Evolutionary conservation across 1,284 basidiomycete species (phyloP).

Genomic region (Puccinia triticina): DNA sequence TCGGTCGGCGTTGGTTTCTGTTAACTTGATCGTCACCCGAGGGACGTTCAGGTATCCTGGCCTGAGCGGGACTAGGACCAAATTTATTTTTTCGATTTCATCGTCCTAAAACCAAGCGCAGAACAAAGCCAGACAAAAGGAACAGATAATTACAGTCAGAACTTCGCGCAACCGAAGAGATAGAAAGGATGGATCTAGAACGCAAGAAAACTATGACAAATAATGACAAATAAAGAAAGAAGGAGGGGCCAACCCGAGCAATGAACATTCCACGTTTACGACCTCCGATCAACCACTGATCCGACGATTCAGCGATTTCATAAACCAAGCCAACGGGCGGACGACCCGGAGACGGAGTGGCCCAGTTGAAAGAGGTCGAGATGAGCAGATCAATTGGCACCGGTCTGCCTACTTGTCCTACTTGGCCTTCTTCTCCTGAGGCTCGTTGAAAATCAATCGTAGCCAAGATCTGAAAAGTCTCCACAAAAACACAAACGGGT

Average conservation of each 20-base stretch:
- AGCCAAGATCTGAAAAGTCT: conserved; percentile 1
- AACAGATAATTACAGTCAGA: not conserved
- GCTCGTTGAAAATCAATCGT: conserved; percentile 29
- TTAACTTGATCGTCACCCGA: conserved; percentile 6
- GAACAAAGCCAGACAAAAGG: not conserved
- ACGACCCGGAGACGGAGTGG: not conserved
- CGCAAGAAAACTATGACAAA: not conserved
- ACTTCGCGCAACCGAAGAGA: not conserved
- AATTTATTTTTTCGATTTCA: not conserved
- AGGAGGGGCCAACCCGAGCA: conserved; percentile 6
- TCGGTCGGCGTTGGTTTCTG: not conserved
- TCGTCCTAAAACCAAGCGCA: not conserved
- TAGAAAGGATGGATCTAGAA: not conserved
- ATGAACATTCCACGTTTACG: conserved; percentile 26
- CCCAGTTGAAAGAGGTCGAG: conserved; percentile 35
- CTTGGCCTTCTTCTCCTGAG: conserved; percentile 2
- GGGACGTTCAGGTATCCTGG: conserved; percentile 27
- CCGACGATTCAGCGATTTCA: not conserved
- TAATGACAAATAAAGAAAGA: not conserved
- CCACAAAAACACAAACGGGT: not conserved
- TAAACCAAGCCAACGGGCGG: conserved; percentile 20
- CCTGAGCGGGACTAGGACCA: conserved; percentile 24
- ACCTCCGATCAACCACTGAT: conserved; percentile 37
- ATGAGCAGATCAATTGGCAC: conserved; percentile 18
- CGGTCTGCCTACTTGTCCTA: conserved; percentile 28